Evolutionary conservation across 2,329 filamentous ascomycete species (phyloP).

Genomic region (Phaeosphaeria sp.): DNA sequence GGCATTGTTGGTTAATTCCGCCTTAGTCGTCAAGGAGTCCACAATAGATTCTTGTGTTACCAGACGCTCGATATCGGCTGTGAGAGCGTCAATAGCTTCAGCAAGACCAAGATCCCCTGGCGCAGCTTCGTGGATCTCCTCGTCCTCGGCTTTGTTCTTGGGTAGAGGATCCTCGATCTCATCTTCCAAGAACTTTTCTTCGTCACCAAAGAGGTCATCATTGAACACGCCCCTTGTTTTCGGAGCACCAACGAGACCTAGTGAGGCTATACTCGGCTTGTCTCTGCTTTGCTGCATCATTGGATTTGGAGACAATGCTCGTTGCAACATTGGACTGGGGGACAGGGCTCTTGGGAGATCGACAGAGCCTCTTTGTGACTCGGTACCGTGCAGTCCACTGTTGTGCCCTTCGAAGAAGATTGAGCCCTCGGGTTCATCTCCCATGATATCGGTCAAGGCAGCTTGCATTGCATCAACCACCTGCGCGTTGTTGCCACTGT

Average conservation of each 20-base stretch:
- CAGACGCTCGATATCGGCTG: conserved; percentile 87
- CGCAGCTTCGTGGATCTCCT: conserved; percentile 91
- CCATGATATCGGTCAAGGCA: conserved; percentile 90
- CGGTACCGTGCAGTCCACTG: conserved; percentile 65
- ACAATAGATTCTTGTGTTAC: conserved; percentile 88
- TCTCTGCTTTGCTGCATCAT: conserved; percentile 48
- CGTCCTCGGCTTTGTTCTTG: conserved; percentile 68
- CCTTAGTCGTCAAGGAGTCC: conserved; percentile 89
- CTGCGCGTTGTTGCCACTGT: conserved; percentile 70
- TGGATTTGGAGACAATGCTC: conserved; percentile 51
- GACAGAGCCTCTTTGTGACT: conserved; percentile 68
- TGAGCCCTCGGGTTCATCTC: conserved; percentile 73
- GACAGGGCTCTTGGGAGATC: conserved; percentile 60
- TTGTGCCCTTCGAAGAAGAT: conserved; percentile 66
- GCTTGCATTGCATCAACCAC: conserved; percentile 93
- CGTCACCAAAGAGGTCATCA: conserved; percentile 90
- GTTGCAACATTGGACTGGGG: conserved; percentile 39
- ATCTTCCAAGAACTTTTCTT: conserved; percentile 85
- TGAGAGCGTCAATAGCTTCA: conserved; percentile 89
- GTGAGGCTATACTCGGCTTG: conserved; percentile 87
- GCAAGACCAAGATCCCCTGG: conserved; percentile 92
- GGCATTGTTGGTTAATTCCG: conserved; percentile 95
- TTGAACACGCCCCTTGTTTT: conserved; percentile 91
- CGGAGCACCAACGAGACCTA: conserved; percentile 87
- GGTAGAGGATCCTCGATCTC: conserved; percentile 77